A percentile compares a stretch with the other conserved stretches of the same genome.
phyloP scores from a whole-genome alignment of 225 moss, liverwort and hornwort species.

The Sphagnum tenellum region DNA sequence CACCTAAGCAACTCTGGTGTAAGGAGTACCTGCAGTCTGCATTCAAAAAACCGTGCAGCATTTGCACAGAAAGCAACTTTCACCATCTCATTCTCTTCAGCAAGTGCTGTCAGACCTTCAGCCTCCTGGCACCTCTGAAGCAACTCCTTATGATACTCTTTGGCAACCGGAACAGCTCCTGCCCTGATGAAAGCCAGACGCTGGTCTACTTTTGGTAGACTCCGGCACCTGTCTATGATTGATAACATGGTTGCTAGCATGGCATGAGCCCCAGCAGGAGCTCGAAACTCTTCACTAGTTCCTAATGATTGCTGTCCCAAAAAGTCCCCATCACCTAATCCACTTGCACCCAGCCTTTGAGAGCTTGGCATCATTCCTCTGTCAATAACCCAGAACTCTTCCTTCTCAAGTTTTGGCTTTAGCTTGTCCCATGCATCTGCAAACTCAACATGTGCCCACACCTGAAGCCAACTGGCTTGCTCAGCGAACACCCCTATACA shows the following conservation, averaged over 20 bases:
- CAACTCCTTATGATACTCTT: constrained; percentile 60
- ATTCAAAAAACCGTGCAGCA: constrained; percentile 68
- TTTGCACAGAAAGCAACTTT: constrained; percentile 70
- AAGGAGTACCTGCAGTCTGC: constrained; percentile 35
- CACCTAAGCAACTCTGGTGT: background rate
- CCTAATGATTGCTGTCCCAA: background rate
- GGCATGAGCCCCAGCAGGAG: constrained; percentile 54
- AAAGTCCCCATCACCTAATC: constrained; percentile 14
- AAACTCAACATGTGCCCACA: constrained; percentile 81
- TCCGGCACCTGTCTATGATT: constrained; percentile 78
- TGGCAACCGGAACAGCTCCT: constrained; percentile 59
- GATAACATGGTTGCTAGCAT: constrained; percentile 77
- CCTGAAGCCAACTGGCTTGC: constrained; percentile 67
- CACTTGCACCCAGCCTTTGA: background rate
- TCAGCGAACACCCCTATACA: constrained; percentile 69
- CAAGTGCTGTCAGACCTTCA: constrained; percentile 58
- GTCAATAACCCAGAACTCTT: constrained; percentile 62
- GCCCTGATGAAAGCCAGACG: constrained; percentile 60
- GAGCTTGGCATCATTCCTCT: constrained; percentile 7
- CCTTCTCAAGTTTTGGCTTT: constrained; percentile 36
- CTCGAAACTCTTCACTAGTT: constrained; percentile 30
- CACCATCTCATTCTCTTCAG: constrained; percentile 53
- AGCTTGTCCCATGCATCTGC: constrained; percentile 73
- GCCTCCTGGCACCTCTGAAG: constrained; percentile 54
- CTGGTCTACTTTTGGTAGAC: constrained; percentile 52